Evolutionary conservation across 1,284 basidiomycete genomes (phyloP).

Genomic region (Serendipita sp.): DNA sequence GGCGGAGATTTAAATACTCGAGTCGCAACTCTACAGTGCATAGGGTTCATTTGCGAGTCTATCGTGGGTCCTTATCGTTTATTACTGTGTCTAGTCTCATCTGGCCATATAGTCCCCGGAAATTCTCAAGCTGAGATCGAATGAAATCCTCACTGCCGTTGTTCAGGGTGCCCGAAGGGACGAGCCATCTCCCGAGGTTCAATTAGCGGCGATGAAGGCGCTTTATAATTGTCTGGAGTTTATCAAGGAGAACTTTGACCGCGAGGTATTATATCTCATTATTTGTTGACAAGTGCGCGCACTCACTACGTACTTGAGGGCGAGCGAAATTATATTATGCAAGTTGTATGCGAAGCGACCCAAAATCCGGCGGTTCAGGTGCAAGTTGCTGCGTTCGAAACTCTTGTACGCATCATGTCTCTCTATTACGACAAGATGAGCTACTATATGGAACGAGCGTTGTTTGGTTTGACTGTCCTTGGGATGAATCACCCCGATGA

Average conservation of each 20-base stretch:
- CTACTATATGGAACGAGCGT: slow-evolving; percentile 97
- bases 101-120: slow-evolving; percentile 61
- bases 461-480: slow-evolving; percentile 95
- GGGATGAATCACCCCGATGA: slow-evolving; percentile 95
- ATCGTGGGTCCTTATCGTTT: slow-evolving; percentile 50
- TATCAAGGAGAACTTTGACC: slow-evolving; percentile 93
- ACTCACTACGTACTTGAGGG: slow-evolving; percentile 39
- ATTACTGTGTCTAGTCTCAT: slow-evolving; percentile 13
- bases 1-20: slow-evolving; percentile 59
- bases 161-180: slow-evolving; percentile 97
- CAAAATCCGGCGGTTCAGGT: slow-evolving; percentile 69
- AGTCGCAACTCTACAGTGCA: slow-evolving; percentile 84
- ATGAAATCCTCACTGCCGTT: slow-evolving; percentile 96
- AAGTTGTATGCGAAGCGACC: slow-evolving; percentile 97
- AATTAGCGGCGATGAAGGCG: slow-evolving; percentile 87
- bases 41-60: slow-evolving; percentile 93
- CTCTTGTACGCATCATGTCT: slow-evolving; percentile 92
- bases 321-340: slow-evolving; percentile 99
- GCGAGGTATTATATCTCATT: slow-evolving; percentile 49
- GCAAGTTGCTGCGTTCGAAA: slow-evolving; percentile 89
- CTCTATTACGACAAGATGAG: slow-evolving; percentile 99
- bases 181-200: slow-evolving; percentile 85
- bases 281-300: slow-evolving; percentile 4
- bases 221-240: slow-evolving; percentile 96
- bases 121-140: slow-evolving; percentile 76